Evolutionary conservation across 2,329 filamentous ascomycete genomes (phyloP), one percentile per base, ranked within the genome.

Genomic region (Coniella lustricola): DNA sequence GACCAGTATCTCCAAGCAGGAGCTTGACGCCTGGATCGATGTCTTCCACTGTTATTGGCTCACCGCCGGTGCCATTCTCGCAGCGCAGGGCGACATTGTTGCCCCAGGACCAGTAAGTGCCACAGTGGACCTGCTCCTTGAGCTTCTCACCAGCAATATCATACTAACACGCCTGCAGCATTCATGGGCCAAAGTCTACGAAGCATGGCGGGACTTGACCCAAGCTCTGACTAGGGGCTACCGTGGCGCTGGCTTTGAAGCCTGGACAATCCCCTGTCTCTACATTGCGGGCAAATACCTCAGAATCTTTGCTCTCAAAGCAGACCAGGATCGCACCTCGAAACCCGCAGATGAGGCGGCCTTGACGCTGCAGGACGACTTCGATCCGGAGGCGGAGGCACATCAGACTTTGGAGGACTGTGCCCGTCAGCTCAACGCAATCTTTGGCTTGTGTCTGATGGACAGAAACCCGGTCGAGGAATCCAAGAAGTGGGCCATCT

Each of bases 401-500:
- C 84, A 94, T 60, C 84, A 90, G 54, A 90, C 87, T 62, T 74
- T 98, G 22, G 87, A 95, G 64, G 90, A 97, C 65, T 90, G 90
- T 32, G 90, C 93, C 14, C 81, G 91, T 55, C 82, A 91, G 38
- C 81, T 98, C 51, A 97, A 96, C 65, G 81, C 87, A 42, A 90
- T 97, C 56, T 98, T 97, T 65, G 87, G 87, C 14, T 68, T 95
- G 4, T 98, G 93, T 64, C 74, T 95, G 42, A 89, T 82, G 59
- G 93, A 98, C 64, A 84, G 90, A 88, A 94, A 87, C 52, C 82
- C 86, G 13, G 72, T 96, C 38, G 82, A 90, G 60, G 86, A 95
- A 59, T 96, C 91, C 8, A 82, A 93, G 47, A 98, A 97, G 78
- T 98, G 93, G 93, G 94, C 89, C 7, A 87, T 95, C 41, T 98